Evolutionary conservation across 2,329 filamentous ascomycete species (phyloP), one percentile per base, ranked within the genome.

Genomic region (Fulvia fulva): DNA sequence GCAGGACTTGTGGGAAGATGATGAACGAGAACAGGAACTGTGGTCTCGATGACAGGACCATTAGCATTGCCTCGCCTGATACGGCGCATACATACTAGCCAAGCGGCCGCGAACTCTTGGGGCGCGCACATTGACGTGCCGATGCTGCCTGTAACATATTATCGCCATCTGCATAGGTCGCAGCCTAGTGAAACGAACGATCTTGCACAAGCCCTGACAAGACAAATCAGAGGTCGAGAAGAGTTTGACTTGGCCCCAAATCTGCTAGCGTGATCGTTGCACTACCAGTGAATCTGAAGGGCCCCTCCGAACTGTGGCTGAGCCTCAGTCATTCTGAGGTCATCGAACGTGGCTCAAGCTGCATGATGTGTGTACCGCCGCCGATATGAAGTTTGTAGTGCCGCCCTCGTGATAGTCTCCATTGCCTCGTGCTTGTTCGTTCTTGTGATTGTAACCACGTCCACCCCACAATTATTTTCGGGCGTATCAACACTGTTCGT

Each of bases 1-100:
- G 34, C 49, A 65, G 28, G 60, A 63, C 16, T 34, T 70, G 50
- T 71, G 70, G 70, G 69, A 72, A 32, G 70, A 71, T 37, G 69
- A 68, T 23, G 61, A 69, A 53, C 57, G 62, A 30, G 61, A 62
- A 37, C 65, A 70, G 37, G 69, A 68, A 53, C 49, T 71, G 59
- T 72, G 70, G 70, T 70, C 60, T 66, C 41, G 34, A 43, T 28
- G 41, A 41, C 23, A 7, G 44, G 30, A 43, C 45, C 26, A 21
- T 11, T 26, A 26, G n/a, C n/a, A 23, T 32, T 23, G 45, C 9
- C n/a, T n/a, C n/a, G n/a, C n/a, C n/a, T n/a, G n/a, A n/a, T n/a
- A n/a, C n/a, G n/a, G n/a, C n/a, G 19, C 23, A 47, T 26, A 47
- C 45, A 47, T 21, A 47, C n/a, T 26, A 28, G 9, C n/a, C 7